Evolutionary conservation across 805 yeast genomes (phyloP), one percentile per base, ranked within the genome.

Genomic region (Hanseniaspora mollemarum): DNA sequence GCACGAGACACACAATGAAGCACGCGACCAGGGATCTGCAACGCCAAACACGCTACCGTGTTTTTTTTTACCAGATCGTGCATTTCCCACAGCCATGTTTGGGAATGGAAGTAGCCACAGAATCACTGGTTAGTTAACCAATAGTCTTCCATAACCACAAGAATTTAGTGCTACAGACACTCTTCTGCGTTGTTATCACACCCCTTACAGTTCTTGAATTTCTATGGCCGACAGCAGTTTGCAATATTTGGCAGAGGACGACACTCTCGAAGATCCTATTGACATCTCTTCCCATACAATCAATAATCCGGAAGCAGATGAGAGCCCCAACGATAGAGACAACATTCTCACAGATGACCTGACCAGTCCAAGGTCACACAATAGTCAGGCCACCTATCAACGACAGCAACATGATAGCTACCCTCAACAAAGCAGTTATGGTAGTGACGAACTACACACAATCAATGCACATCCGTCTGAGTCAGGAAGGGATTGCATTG

Each of bases 251-350:
- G 46, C 10, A 18, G 38, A 44, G 13, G 53, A 53, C n/a, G 50
- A 53, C 25, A 49, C 54, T 10, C 38, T 38, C 18, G 54, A 39
- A 35, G 53, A 38, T 24, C 49, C 52, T 13, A 29, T 44, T 18
- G 48, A 48, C 16, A 28, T 38, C 13, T 48, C 51, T 10, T 28
- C 33, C 2, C 39, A 48, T 33, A 18, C 28, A 2, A 28, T 37
- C 19, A 45, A 28, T 4, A 28, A 41, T 16, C 16, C 7, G 8
- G 13, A 18, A n/a, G 19, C 26, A 21, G 37, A 41, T 43, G 25
- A n/a, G 7, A 25, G 2, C 18, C 22, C 15, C 19, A 48, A 10
- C 16, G 24, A 39, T 43, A 18, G 12, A 18, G 39, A 25, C 9
- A 21, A 21, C 22, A 16, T 37, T 22, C 16, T 37, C 4, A 10